Evolutionary conservation across 306 rosid genomes (phyloP).

Genomic region (Quercus mongolica): DNA sequence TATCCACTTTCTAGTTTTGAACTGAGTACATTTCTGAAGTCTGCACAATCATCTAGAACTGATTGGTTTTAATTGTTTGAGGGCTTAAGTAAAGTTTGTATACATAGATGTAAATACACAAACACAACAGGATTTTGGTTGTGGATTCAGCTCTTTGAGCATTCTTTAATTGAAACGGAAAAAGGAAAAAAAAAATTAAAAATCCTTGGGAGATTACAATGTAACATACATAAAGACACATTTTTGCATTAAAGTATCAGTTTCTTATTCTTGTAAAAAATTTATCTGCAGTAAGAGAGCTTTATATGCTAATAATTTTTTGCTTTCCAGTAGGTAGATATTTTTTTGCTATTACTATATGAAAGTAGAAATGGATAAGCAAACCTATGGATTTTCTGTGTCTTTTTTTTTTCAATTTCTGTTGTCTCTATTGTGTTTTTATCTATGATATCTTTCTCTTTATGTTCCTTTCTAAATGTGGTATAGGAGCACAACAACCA

Average conservation of each 20-base stretch:
- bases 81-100: not conserved
- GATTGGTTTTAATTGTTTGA: not conserved
- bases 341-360: not conserved
- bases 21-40: too few species aligned
- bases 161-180: too few species aligned
- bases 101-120: too few species aligned
- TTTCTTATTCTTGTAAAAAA: not conserved
- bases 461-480: not conserved
- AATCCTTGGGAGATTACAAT: not conserved
- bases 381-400: not conserved
- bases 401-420: not conserved
- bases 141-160: too few species aligned
- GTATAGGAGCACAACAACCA: not conserved
- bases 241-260: not conserved
- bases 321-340: not conserved
- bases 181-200: not conserved
- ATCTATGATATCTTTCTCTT: not conserved
- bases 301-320: not conserved
- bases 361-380: too few species aligned
- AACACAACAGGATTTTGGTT: too few species aligned
- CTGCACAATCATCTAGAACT: too few species aligned
- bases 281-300: not conserved
- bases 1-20: too few species aligned
- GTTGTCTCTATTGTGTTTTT: not conserved
- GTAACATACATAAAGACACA: not conserved